Conservation (phyloP, 768 basidiomycete species). For the Peribolospora kevripleyi region DNA sequence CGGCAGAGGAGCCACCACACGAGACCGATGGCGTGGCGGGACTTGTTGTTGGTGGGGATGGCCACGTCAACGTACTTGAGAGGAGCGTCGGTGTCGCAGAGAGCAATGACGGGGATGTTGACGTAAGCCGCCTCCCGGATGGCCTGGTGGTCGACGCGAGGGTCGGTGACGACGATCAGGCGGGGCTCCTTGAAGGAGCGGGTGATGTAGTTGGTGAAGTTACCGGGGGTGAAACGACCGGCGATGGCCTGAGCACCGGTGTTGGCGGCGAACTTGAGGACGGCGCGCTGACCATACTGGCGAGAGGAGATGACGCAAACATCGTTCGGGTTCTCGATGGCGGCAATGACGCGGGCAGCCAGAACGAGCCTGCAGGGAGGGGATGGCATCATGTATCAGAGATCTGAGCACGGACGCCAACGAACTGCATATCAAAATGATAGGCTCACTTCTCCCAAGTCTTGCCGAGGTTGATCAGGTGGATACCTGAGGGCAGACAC, state of each 20-base stretch:
- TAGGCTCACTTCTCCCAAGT: slow-evolving; percentile 67
- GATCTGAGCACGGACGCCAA: too few relatives aligned
- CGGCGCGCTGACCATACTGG: slow-evolving; percentile 95
- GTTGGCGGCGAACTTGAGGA: slow-evolving; percentile 94
- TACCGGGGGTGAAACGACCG: slow-evolving; percentile 96
- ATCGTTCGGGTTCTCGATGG: slow-evolving; percentile 89
- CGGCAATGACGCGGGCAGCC: slow-evolving; percentile 84
- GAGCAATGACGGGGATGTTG: slow-evolving; percentile 98
- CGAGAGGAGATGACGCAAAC: slow-evolving; percentile 95
- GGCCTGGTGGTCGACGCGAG: slow-evolving; percentile 97
- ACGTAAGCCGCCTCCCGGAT: slow-evolving; percentile 99
- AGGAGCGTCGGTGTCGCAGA: slow-evolving; percentile 95
- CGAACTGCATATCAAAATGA: too few relatives aligned
- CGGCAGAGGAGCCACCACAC: slow-evolving; percentile 94
- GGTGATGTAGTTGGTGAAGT: slow-evolving; percentile 98
- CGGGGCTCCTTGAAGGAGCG: slow-evolving; percentile 98
- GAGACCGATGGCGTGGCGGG: slow-evolving; percentile 85
- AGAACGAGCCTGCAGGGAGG: slow-evolving; percentile 36
- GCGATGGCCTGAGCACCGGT: slow-evolving; percentile 97
- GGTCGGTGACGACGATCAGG: slow-evolving; percentile 93
- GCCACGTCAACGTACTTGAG: slow-evolving; percentile 94
- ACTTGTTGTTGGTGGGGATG: slow-evolving; percentile 99
- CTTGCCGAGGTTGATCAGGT: slow-evolving; percentile 95
- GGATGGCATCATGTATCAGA: too few relatives aligned
- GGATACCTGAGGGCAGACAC: slow-evolving; percentile 42